phyloP scores from a whole-genome alignment of 1,284 basidiomycete species.

The Microbotryomycetes sp. region DNA sequence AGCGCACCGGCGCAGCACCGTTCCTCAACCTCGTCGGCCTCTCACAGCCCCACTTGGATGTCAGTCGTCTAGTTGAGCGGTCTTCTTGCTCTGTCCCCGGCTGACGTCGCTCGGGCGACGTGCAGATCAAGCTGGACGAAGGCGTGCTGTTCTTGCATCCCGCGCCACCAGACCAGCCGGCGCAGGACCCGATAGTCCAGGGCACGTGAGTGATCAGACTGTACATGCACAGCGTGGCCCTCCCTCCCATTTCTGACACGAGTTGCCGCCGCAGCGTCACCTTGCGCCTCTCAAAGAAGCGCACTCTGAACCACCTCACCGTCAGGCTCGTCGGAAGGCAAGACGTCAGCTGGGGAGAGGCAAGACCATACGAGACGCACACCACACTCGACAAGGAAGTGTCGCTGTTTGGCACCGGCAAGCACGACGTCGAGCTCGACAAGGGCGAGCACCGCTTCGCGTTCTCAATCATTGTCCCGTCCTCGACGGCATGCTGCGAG shows the following conservation, averaged over 20 bases:
- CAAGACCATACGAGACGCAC: neutral
- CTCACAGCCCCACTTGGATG: neutral
- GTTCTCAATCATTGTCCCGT: neutral
- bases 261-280: neutral
- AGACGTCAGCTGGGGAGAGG: neutral
- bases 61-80: neutral
- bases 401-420: neutral
- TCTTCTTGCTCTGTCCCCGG: neutral
- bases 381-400: conserved; percentile 1
- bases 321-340: conserved; percentile 1
- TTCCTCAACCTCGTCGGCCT: neutral
- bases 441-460: neutral
- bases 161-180: neutral
- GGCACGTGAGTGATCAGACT: neutral
- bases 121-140: neutral
- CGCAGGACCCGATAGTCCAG: neutral
- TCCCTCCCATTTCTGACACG: neutral
- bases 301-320: neutral
- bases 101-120: neutral
- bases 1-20: too few relatives aligned
- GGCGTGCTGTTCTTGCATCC: neutral
- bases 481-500: conserved; percentile 18
- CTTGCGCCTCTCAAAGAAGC: neutral
- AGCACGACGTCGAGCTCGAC: neutral
- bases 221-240: too few relatives aligned